Evolutionary conservation across 208 protist species (phyloP).

Genomic region (Acanthamoeba sp.): DNA sequence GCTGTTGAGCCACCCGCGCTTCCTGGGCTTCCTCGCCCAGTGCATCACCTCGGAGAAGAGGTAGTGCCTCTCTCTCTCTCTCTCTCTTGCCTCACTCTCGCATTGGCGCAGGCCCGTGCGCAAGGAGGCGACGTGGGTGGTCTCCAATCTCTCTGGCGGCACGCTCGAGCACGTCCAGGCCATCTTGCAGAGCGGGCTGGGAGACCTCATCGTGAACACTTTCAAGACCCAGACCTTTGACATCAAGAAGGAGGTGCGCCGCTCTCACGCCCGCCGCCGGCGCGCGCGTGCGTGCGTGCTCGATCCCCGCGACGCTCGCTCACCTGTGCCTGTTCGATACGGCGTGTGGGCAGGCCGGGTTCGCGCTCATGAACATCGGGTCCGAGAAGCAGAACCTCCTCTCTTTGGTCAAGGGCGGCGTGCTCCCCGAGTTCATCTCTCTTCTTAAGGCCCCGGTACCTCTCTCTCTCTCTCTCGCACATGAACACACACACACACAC

Average conservation of each 20-base stretch:
- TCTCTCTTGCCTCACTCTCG: not conserved
- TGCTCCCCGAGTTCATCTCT: not conserved
- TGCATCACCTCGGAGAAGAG: not conserved
- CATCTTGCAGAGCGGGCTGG: not conserved
- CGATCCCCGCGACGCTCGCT: not conserved
- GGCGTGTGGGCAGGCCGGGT: constrained; percentile 26
- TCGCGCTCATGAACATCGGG: not conserved
- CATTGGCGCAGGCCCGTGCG: not conserved
- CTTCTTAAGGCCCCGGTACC: not conserved
- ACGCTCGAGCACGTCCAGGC: not conserved
- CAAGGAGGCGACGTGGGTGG: constrained; percentile 23
- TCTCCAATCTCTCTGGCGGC: constrained; percentile 7
- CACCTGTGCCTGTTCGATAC: too few relatives aligned
- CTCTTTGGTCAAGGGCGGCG: not conserved
- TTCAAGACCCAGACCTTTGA: constrained; percentile 8
- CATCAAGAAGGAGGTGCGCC: constrained; percentile 12
- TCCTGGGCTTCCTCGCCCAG: not conserved
- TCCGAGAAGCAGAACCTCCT: not conserved
- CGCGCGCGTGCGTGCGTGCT: too few relatives aligned
- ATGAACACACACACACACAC: not conserved
- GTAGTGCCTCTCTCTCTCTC: not conserved
- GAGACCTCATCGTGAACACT: not conserved
- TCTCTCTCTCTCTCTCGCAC: not conserved
- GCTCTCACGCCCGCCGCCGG: not conserved
- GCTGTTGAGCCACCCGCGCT: not conserved